phyloP scores from a whole-genome alignment of 331 rosid genomes.

The Dryas integrifolia region DNA sequence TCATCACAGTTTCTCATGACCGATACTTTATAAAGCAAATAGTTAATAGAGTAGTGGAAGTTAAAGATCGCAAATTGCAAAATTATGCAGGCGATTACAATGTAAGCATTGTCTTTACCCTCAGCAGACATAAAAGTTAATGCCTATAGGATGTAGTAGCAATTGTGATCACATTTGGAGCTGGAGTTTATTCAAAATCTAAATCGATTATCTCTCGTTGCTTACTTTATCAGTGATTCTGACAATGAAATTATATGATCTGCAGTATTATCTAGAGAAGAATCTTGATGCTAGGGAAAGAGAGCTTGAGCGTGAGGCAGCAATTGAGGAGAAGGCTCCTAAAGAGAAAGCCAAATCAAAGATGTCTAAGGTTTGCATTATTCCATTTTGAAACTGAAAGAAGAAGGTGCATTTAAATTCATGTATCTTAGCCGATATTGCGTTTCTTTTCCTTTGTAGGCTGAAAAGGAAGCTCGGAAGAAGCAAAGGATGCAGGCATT shows the following conservation, averaged over 20 bases:
- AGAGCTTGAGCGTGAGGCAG: slow-evolving; percentile 89
- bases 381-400: background rate
- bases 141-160: background rate
- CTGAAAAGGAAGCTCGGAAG: slow-evolving; percentile 92
- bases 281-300: slow-evolving; percentile 82
- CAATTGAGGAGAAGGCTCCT: slow-evolving; percentile 88
- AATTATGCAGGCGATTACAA: slow-evolving; percentile 89
- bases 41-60: slow-evolving; percentile 90
- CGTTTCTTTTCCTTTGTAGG: slow-evolving; percentile 34
- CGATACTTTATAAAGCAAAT: slow-evolving; percentile 91
- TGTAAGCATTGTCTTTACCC: slow-evolving; percentile 46
- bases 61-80: slow-evolving; percentile 62
- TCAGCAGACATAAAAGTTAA: background rate
- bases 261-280: slow-evolving; percentile 91
- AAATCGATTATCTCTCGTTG: slow-evolving; percentile 5
- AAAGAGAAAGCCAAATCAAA: slow-evolving; percentile 94
- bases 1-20: slow-evolving; percentile 85
- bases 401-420: background rate
- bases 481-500: slow-evolving; percentile 86
- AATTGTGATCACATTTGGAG: background rate
- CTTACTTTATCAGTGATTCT: slow-evolving; percentile 13
- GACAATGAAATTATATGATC: slow-evolving; percentile 20
- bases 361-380: slow-evolving; percentile 79
- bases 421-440: slow-evolving; percentile 9
- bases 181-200: background rate